Base-by-base conservation (phyloP, 2,329 filamentous ascomycete species). In the Colletotrichum filicis region DNA sequence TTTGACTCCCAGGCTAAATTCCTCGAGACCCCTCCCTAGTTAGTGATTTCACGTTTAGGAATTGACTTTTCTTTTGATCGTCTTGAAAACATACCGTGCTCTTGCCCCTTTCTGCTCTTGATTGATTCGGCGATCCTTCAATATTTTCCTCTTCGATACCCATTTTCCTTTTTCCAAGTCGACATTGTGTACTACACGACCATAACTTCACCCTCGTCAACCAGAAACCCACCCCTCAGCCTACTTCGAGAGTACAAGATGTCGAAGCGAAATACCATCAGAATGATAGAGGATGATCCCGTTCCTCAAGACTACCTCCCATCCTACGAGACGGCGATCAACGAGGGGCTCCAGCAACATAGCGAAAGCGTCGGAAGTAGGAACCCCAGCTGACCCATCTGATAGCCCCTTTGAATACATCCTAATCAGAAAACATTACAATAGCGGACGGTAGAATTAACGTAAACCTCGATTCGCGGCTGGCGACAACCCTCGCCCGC, bases 381-480 rank as follows among this genome's bases (percentile, higher is more conserved):
- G 68, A 1, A 24, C 1, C 14, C 7, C 16, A 9, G 28, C n/a
- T 4, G 11, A 37, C 22, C 22, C 46, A 19, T n/a, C 14, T 7
- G 2, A 16, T 2, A 9, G 7, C 6, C 0, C 6, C 1, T 35
- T 6, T 58, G 19, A 49, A 2, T 22, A 22, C 19, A 49, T 49
- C 42, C 53, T 26, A n/a, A 59, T 26, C 19, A 16, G 9, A 8
- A 16, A 22, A 64, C 19, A 3, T n/a, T 7, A 16, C n/a, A 9
- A 5, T 14, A 75, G 74, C 35, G 28, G 67, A 75, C 35, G 74
- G 74, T 14, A 68, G 74, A 52, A 49, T 75, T 7, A 71, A 75
- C 66, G 64, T 75, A 1, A 70, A 74, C 8, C 71, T 75, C 56
- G 66, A 74, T 55, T 75, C 74, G 8, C 66, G 60, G 8, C 66